Evolutionary conservation across 805 yeast species (phyloP).

Genomic region (Kluyveromyces siamensis): DNA sequence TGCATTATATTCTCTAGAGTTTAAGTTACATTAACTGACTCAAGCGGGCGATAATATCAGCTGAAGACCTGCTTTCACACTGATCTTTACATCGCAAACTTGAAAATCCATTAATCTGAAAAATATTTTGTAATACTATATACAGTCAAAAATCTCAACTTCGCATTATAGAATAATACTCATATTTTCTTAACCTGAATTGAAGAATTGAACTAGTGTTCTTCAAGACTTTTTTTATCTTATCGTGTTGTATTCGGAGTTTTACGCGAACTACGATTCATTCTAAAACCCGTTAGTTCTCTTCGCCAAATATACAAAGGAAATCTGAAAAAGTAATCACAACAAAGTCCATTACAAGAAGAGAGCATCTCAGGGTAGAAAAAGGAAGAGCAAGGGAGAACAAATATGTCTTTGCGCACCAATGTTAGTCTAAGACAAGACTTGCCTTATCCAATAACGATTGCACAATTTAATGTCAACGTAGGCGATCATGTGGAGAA

Average conservation of each 20-base stretch:
- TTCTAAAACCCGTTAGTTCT: neutral
- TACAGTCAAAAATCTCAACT: neutral
- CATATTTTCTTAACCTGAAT: too few species aligned
- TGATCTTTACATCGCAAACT: neutral
- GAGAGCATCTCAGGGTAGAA: slow-evolving; percentile 8
- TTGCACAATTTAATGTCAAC: slow-evolving; percentile 26
- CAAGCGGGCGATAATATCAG: neutral
- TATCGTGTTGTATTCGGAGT: neutral
- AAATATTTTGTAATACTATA: neutral
- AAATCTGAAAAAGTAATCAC: neutral
- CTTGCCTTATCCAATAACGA: slow-evolving; percentile 33
- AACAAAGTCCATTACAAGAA: neutral
- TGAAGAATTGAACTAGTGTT: too few species aligned
- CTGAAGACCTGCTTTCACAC: neutral
- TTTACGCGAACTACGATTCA: neutral
- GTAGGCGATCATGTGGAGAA: slow-evolving; percentile 28
- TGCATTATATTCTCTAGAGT: neutral
- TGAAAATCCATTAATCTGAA: neutral
- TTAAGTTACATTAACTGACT: too few species aligned
- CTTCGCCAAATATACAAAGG: neutral
- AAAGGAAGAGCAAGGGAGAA: neutral
- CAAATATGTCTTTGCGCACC: slow-evolving; percentile 4
- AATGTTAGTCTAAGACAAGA: slow-evolving; percentile 5
- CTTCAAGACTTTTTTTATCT: neutral
- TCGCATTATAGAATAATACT: neutral